Evolutionary conservation across 345 rosid genomes (phyloP).

Genomic region (Syzygium grande): DNA sequence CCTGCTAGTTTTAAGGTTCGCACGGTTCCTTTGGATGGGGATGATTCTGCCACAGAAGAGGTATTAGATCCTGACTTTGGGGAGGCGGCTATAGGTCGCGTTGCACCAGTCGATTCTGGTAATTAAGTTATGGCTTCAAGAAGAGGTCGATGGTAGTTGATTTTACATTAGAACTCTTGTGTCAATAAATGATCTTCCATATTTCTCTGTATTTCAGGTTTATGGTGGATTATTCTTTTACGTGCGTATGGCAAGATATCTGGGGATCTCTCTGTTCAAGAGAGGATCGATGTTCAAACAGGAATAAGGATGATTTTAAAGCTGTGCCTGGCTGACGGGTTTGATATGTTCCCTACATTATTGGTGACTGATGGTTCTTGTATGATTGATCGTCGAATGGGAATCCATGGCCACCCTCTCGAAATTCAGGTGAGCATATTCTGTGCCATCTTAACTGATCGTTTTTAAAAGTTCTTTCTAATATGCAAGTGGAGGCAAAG

Average conservation of each 20-base stretch:
- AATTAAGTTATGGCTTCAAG: background rate
- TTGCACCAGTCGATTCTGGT: slow-evolving; percentile 95
- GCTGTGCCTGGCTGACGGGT: slow-evolving; percentile 76
- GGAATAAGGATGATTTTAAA: slow-evolving; percentile 86
- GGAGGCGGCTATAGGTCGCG: slow-evolving; percentile 95
- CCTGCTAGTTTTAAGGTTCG: slow-evolving; percentile 96
- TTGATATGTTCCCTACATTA: slow-evolving; percentile 89
- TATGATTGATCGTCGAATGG: slow-evolving; percentile 96
- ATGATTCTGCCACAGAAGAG: slow-evolving; percentile 62
- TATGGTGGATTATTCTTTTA: slow-evolving; percentile 94
- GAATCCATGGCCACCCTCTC: slow-evolving; percentile 91
- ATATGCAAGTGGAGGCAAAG: background rate
- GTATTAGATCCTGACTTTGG: slow-evolving; percentile 87
- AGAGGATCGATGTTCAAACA: slow-evolving; percentile 83
- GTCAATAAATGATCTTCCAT: background rate
- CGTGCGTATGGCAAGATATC: slow-evolving; percentile 89
- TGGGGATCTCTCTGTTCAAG: slow-evolving; percentile 81
- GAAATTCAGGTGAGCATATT: slow-evolving; percentile 62
- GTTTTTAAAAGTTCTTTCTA: background rate
- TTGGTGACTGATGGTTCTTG: slow-evolving; percentile 93
- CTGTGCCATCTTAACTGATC: background rate
- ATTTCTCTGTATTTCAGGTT: slow-evolving; percentile 36
- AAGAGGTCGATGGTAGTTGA: background rate
- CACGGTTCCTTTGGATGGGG: slow-evolving; percentile 58
- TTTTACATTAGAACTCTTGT: background rate